These are phyloP conservation scores for Ceriops tagal DNA, from an alignment of 345 rosid species.

Conservation along the genomic window DNA sequence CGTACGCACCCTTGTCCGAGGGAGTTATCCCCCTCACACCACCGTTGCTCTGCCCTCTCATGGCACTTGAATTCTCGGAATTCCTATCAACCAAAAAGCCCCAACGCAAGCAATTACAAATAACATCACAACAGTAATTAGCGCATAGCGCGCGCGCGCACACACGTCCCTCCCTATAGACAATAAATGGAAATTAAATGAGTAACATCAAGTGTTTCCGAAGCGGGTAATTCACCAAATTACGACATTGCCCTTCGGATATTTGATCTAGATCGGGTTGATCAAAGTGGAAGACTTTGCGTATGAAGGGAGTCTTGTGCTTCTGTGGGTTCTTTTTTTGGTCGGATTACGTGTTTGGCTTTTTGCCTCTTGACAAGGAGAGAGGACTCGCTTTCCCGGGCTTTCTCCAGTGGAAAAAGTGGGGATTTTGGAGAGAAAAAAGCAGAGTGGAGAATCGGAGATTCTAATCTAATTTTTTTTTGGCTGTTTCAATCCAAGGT, in stretches of 20 bases:
- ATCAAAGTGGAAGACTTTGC: slow-evolving; percentile 16
- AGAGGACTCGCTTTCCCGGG: neutral
- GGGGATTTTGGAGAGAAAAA: neutral
- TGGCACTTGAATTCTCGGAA: slow-evolving; percentile 54
- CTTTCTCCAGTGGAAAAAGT: neutral
- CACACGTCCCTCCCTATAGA: neutral
- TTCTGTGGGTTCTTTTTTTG: slow-evolving; percentile 2
- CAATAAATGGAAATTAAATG: neutral
- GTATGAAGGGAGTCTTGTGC: slow-evolving; percentile 14
- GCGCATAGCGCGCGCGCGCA: neutral
- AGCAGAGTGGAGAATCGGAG: neutral
- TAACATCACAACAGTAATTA: neutral
- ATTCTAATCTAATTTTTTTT: slow-evolving; percentile 8
- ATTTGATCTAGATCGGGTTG: slow-evolving; percentile 24
- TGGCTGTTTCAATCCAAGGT: slow-evolving; percentile 15
- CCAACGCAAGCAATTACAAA: slow-evolving; percentile 2
- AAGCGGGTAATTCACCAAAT: slow-evolving; percentile 10
- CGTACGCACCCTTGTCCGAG: slow-evolving; percentile 52
- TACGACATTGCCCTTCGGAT: slow-evolving; percentile 40
- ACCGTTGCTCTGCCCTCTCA: slow-evolving; percentile 64
- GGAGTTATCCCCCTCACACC: slow-evolving; percentile 44
- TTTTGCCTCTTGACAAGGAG: no score
- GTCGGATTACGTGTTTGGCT: neutral
- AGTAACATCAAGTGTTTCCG: slow-evolving; percentile 9
- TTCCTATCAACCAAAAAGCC: slow-evolving; percentile 31